A percentile compares a stretch with the other conserved stretches of the same genome.
phyloP scores from a whole-genome alignment of 495 filamentous ascomycete species.

The Letharia columbiana region DNA sequence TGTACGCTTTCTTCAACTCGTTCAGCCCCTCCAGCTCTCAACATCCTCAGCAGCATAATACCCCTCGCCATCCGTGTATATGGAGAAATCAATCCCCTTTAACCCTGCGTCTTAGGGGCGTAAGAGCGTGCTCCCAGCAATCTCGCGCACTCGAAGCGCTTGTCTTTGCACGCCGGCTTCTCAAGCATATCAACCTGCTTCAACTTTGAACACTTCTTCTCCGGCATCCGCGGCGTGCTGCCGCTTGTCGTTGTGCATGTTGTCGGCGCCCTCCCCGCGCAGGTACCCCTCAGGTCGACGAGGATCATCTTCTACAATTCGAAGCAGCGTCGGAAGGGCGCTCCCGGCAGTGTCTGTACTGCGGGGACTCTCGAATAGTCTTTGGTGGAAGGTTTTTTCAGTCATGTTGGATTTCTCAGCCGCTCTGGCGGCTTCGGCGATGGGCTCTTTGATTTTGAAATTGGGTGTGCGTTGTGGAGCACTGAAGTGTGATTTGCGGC shows the following conservation, averaged over 20 bases:
- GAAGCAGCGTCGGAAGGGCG: too few species aligned
- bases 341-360: too few species aligned
- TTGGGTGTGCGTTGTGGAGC: too few species aligned
- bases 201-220: neutral
- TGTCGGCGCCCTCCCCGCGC: conserved; percentile 15
- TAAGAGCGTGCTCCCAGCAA: conserved; percentile 28
- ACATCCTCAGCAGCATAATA: conserved; percentile 28
- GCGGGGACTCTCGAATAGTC: too few species aligned
- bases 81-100: conserved; percentile 9
- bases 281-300: too few species aligned
- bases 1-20: conserved; percentile 22
- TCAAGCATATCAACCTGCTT: conserved; percentile 27
- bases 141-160: conserved; percentile 26
- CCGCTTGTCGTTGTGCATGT: conserved; percentile 20
- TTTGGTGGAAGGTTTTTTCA: too few species aligned
- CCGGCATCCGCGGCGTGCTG: conserved; percentile 21
- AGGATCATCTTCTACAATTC: too few species aligned
- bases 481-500: too few species aligned
- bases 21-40: conserved; percentile 22
- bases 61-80: conserved; percentile 11
- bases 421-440: too few species aligned
- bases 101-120: conserved; percentile 15
- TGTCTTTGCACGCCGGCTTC: conserved; percentile 21
- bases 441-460: too few species aligned
- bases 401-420: too few species aligned